These are phyloP conservation scores for Mortierella sp. DNA, from an alignment of 371 early-diverging fungal species.

Conservation along the genomic window DNA sequence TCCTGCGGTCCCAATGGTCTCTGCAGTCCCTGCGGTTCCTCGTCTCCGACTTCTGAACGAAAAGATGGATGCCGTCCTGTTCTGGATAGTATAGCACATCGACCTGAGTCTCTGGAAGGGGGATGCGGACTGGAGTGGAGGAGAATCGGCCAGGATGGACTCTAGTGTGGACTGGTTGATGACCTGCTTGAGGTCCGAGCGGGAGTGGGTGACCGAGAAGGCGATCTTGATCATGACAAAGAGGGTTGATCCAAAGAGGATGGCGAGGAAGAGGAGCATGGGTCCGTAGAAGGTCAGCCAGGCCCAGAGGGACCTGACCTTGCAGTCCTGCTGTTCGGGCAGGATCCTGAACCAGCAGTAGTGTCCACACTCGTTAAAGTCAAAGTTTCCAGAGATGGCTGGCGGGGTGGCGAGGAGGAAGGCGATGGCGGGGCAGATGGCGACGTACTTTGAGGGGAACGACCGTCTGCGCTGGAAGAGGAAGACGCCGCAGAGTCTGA, in stretches of 20 bases:
- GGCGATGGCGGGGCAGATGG: slow-evolving; percentile 31
- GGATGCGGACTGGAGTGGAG: neutral
- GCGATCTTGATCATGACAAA: slow-evolving; percentile 44
- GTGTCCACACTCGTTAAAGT: slow-evolving; percentile 36
- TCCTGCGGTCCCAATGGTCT: neutral
- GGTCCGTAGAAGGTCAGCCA: slow-evolving; percentile 45
- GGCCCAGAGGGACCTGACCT: slow-evolving; percentile 36
- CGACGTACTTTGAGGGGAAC: slow-evolving; percentile 35
- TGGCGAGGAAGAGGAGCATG: slow-evolving; percentile 43
- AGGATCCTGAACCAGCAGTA: slow-evolving; percentile 48
- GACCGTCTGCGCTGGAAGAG: slow-evolving; percentile 34
- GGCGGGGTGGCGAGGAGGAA: slow-evolving; percentile 42
- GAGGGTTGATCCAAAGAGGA: slow-evolving; percentile 39
- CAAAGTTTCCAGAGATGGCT: slow-evolving; percentile 26
- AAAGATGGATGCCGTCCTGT: neutral
- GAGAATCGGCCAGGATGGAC: neutral
- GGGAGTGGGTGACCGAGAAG: slow-evolving; percentile 13
- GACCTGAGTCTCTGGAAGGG: slow-evolving; percentile 12
- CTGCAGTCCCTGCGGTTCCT: neutral
- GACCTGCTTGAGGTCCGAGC: slow-evolving; percentile 30
- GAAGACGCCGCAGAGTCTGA: slow-evolving; percentile 53
- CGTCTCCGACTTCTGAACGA: neutral
- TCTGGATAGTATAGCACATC: neutral
- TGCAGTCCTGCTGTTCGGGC: slow-evolving; percentile 23
- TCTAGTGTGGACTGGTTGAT: slow-evolving; percentile 12